Percentiles rank a stretch among this genome's conserved stretches.
Conservation (phyloP, 75 land plant genomes). For the Ceratopteris richardii region DNA sequence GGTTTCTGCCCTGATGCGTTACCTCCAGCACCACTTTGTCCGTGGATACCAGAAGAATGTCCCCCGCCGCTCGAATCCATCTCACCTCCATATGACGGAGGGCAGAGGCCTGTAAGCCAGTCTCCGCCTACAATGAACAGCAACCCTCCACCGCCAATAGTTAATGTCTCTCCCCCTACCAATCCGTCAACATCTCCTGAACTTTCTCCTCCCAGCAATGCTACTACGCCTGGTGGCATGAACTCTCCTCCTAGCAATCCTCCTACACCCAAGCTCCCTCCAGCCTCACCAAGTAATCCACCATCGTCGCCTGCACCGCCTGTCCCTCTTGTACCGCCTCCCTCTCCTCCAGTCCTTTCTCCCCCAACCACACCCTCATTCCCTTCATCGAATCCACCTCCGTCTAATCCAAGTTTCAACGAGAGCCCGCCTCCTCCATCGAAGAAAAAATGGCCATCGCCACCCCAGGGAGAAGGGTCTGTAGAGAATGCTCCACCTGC, state of each 20-base stretch:
- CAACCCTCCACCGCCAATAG: not conserved
- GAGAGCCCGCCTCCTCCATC: conserved; percentile 2
- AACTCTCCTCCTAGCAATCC: conserved; percentile 6
- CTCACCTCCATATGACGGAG: no score
- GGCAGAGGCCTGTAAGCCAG: no score
- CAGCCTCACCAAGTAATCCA: not conserved
- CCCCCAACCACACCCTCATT: conserved; percentile 4
- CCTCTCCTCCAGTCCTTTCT: not conserved
- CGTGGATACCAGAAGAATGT: conserved; percentile 6
- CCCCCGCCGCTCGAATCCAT: not conserved
- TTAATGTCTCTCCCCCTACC: not conserved
- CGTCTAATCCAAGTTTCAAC: not conserved
- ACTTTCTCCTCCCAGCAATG: not conserved
- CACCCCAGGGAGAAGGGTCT: conserved; percentile 5
- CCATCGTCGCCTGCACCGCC: not conserved
- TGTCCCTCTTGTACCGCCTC: not conserved
- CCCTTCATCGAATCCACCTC: not conserved
- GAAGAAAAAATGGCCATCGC: not conserved
- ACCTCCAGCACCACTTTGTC: conserved; percentile 2
- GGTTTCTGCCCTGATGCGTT: not conserved
- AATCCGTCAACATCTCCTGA: not conserved
- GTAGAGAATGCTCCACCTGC: not conserved
- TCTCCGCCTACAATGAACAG: no score
- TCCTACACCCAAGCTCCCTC: not conserved
- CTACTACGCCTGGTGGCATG: not conserved